Conservation (phyloP, 78 protist species). For the Polysphondylium violaceum region DNA sequence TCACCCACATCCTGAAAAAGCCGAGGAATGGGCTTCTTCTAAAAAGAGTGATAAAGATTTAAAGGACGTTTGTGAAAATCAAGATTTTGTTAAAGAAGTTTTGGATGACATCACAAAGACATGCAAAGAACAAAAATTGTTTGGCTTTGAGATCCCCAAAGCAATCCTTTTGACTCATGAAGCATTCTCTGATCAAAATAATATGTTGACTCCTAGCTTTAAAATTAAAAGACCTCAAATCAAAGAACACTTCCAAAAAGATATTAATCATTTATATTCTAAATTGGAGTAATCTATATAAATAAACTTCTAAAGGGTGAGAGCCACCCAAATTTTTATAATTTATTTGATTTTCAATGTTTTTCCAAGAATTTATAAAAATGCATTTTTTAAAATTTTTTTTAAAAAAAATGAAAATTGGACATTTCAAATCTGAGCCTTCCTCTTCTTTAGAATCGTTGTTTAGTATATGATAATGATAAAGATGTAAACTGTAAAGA, state of each 20-base stretch:
- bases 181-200: constrained; percentile 74
- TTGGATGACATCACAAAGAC: constrained; percentile 16
- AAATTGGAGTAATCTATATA: not conserved
- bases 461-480: not conserved
- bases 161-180: constrained; percentile 36
- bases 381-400: not conserved
- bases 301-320: not conserved
- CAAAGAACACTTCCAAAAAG: constrained; percentile 8
- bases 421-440: not conserved
- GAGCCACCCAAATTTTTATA: too few species aligned
- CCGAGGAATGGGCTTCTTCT: constrained; percentile 23
- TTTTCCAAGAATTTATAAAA: not conserved
- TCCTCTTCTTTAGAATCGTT: not conserved
- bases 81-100: constrained; percentile 1
- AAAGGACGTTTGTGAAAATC: constrained; percentile 16
- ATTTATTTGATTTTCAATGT: too few species aligned
- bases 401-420: not conserved
- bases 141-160: constrained; percentile 81
- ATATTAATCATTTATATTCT: constrained; percentile 53
- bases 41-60: not conserved
- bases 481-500: not conserved
- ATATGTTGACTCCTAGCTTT: constrained; percentile 84
- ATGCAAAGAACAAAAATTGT: constrained; percentile 18
- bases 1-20: constrained; percentile 52
- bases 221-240: constrained; percentile 83